Percentiles rank a stretch among this genome's conserved stretches.
phyloP scores from a whole-genome alignment of 257 asterid genomes.

The Jacaranda mimosifolia region DNA sequence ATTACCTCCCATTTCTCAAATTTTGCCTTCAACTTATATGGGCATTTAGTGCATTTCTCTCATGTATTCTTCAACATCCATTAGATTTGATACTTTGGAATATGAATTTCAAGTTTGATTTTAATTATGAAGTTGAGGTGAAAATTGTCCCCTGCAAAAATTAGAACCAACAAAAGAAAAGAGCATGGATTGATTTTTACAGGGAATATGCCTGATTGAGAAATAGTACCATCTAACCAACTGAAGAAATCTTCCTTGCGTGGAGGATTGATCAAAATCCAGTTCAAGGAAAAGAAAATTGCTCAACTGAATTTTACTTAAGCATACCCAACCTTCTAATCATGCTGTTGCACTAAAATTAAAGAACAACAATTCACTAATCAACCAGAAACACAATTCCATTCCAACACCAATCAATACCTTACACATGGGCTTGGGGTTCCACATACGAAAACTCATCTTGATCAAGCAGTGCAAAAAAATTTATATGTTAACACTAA shows the following conservation, averaged over 20 bases:
- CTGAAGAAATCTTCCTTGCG: too few relatives aligned
- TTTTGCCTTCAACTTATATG: neutral
- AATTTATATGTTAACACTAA: neutral
- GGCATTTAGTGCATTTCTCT: neutral
- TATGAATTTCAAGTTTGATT: neutral
- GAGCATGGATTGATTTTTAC: neutral
- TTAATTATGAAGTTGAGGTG: neutral
- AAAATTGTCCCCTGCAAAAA: neutral
- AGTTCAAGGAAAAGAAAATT: too few relatives aligned
- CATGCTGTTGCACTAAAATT: too few relatives aligned
- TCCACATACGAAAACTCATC: neutral
- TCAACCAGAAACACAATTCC: neutral
- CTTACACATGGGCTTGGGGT: slow-evolving; percentile 3
- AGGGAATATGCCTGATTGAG: too few relatives aligned
- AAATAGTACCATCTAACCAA: too few relatives aligned
- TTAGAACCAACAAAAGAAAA: too few relatives aligned
- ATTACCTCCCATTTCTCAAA: neutral
- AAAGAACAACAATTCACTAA: too few relatives aligned
- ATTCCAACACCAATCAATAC: neutral
- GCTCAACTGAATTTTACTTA: too few relatives aligned
- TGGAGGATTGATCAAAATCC: too few relatives aligned
- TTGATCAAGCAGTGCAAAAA: slow-evolving; percentile 12
- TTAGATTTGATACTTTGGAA: neutral
- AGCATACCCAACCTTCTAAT: too few relatives aligned
- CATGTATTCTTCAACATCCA: neutral